Conservation (phyloP, 2,329 filamentous ascomycete species). For the Fusarium circinatum region DNA sequence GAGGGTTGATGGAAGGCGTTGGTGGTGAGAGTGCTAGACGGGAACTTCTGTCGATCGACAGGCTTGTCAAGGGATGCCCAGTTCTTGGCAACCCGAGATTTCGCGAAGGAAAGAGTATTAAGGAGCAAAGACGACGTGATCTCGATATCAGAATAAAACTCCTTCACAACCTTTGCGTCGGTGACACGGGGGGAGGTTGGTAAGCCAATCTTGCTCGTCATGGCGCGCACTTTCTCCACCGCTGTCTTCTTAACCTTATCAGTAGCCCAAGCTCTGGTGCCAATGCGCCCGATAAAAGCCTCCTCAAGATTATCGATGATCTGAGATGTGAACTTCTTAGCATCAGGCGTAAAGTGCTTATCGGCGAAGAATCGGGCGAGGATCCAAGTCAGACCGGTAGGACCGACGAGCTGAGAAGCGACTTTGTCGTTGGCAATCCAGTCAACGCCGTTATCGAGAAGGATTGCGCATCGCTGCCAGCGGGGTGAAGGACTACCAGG, state of each 20-base stretch:
- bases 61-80: conserved; percentile 71
- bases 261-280: conserved; percentile 72
- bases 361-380: conserved; percentile 77
- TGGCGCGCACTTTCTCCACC: conserved; percentile 72
- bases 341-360: conserved; percentile 73
- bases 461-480: background rate
- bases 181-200: conserved; percentile 71
- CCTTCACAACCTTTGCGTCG: conserved; percentile 62
- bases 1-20: conserved; percentile 74
- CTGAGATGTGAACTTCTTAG: conserved; percentile 73
- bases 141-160: conserved; percentile 66
- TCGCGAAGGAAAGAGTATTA: conserved; percentile 63
- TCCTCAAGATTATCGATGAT: conserved; percentile 76
- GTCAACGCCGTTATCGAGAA: background rate
- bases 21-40: conserved; percentile 67
- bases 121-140: conserved; percentile 65
- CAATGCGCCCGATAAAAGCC: conserved; percentile 69
- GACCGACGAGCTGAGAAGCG: background rate
- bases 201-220: conserved; percentile 75
- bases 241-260: conserved; percentile 67
- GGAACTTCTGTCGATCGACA: conserved; percentile 69
- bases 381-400: conserved; percentile 68
- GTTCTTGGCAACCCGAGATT: conserved; percentile 57
- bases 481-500: background rate
- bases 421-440: background rate